Conservation (phyloP, 192 early-diverging fungal genomes). For the Geranomyces variabilis region DNA sequence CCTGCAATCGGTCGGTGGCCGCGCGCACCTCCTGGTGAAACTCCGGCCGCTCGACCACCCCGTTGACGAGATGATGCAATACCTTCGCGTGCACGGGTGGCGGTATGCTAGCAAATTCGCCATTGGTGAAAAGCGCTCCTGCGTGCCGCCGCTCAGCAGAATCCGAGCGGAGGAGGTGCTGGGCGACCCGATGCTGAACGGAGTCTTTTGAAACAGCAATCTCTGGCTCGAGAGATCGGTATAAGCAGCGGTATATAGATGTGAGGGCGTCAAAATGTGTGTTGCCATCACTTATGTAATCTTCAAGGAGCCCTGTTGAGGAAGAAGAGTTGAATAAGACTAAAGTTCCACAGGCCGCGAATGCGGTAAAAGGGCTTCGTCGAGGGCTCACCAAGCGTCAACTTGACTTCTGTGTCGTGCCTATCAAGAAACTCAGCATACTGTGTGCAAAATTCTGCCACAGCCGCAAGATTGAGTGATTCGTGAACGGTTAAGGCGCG, state of each 20-base stretch:
- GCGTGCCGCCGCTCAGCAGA: background rate
- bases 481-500: background rate
- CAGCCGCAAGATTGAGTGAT: background rate
- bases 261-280: background rate
- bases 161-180: background rate
- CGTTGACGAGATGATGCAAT: background rate
- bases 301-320: background rate
- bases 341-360: too few species aligned
- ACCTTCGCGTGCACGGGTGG: conserved; percentile 10
- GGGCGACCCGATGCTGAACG: conserved; percentile 9
- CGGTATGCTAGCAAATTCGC: conserved; percentile 5
- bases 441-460: conserved; percentile 12
- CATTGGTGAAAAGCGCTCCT: background rate
- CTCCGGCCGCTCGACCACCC: background rate
- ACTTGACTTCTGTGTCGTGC: too few species aligned
- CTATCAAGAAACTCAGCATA: background rate
- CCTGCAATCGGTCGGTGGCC: conserved; percentile 14
- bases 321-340: background rate
- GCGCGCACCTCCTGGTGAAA: background rate
- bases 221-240: background rate
- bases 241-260: background rate
- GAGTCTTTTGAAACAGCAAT: background rate
- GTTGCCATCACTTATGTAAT: background rate
- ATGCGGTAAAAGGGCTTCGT: too few species aligned
- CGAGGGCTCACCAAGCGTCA: too few species aligned